phyloP scores from a whole-genome alignment of 1,139 yeast genomes.

The Pichia sp. region DNA sequence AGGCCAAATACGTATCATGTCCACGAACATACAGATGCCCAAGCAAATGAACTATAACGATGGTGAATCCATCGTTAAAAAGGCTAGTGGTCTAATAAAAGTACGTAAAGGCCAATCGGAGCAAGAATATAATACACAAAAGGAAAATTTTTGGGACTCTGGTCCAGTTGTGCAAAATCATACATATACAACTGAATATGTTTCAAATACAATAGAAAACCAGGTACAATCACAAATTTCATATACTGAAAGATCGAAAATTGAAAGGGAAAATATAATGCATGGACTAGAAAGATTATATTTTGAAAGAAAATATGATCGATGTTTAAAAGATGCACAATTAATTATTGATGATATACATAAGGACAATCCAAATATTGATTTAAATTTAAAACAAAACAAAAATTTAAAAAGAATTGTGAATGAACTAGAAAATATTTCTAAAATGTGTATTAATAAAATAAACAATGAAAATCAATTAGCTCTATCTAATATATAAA shows the following conservation, averaged over 20 bases:
- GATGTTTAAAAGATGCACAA: conserved; percentile 39
- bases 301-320: conserved; percentile 38
- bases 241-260: conserved; percentile 16
- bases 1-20: too few species aligned
- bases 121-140: conserved; percentile 46
- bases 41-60: conserved; percentile 19
- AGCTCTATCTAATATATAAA: conserved; percentile 27
- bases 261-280: conserved; percentile 20
- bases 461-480: conserved; percentile 8
- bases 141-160: conserved; percentile 34
- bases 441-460: conserved; percentile 33
- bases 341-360: conserved; percentile 29
- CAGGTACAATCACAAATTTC: conserved; percentile 16
- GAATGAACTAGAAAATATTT: conserved; percentile 40
- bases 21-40: conserved; percentile 8
- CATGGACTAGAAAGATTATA: conserved; percentile 46
- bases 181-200: conserved; percentile 34
- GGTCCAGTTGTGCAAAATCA: conserved; percentile 40
- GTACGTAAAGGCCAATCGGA: conserved; percentile 53
- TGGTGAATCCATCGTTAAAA: conserved; percentile 34
- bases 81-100: conserved; percentile 35
- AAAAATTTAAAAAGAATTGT: conserved; percentile 40
- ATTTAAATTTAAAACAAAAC: conserved; percentile 22
- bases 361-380: conserved; percentile 20
- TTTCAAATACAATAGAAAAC: conserved; percentile 3